Conservation (phyloP, 2,329 filamentous ascomycete genomes). For the Colletotrichum shisoi region DNA sequence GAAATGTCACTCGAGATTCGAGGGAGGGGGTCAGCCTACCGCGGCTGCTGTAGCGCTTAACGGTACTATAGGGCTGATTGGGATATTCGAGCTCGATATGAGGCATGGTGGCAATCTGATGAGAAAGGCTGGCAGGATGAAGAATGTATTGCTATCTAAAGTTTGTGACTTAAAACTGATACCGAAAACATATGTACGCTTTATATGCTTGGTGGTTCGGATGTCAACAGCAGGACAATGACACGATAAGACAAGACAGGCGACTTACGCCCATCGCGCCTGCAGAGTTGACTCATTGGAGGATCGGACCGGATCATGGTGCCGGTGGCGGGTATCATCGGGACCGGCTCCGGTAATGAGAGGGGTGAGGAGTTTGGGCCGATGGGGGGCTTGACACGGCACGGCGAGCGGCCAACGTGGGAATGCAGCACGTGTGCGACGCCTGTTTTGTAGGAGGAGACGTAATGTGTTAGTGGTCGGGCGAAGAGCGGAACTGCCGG, state of each 20-base stretch:
- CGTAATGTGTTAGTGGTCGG: background rate
- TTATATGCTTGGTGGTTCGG: background rate
- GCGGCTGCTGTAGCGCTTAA: constrained; percentile 71
- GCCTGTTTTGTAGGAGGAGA: background rate
- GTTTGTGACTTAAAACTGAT: too few relatives aligned
- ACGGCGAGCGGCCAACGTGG: background rate
- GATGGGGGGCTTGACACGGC: background rate
- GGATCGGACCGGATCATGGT: background rate
- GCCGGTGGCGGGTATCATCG: constrained; percentile 4
- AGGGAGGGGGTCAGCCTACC: constrained; percentile 53
- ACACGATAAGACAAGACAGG: background rate
- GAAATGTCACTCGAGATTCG: constrained; percentile 1
- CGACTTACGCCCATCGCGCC: constrained; percentile 6
- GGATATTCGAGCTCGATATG: constrained; percentile 65
- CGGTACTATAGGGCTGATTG: constrained; percentile 68
- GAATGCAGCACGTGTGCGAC: background rate
- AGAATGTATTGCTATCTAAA: too few relatives aligned
- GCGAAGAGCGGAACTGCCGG: constrained; percentile 8
- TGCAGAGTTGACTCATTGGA: constrained; percentile 18
- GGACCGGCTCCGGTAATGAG: constrained; percentile 4
- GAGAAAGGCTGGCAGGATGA: background rate
- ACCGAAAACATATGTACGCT: background rate
- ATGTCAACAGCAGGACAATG: background rate
- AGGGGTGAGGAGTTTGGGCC: constrained; percentile 2
- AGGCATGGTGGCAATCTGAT: constrained; percentile 49